Evolutionary conservation across 2,329 filamentous ascomycete species (phyloP).

Genomic region (Boeremia lycopersici): DNA sequence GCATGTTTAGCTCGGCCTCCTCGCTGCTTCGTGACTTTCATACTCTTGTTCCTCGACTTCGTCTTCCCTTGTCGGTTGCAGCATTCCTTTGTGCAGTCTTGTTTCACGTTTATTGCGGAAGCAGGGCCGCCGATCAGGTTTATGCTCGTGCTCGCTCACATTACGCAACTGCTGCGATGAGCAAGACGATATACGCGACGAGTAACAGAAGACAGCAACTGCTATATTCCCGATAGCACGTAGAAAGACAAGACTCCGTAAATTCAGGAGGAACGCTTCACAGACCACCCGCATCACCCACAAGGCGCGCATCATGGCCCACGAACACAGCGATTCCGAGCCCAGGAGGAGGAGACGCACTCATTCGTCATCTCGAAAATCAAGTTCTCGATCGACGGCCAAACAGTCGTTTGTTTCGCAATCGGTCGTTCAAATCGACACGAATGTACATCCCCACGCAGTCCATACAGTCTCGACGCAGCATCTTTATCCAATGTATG

Average conservation of each 20-base stretch:
- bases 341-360: slow-evolving; percentile 9
- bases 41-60: background rate
- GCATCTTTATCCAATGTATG: slow-evolving; percentile 16
- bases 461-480: slow-evolving; percentile 21
- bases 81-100: slow-evolving; percentile 6
- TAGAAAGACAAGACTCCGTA: background rate
- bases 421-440: background rate
- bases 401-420: slow-evolving; percentile 10
- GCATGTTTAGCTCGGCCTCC: slow-evolving; percentile 12
- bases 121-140: background rate
- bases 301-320: slow-evolving; percentile 5
- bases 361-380: slow-evolving; percentile 11
- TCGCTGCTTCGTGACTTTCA: slow-evolving; percentile 6
- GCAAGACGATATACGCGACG: slow-evolving; percentile 3
- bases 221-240: slow-evolving; percentile 13
- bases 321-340: slow-evolving; percentile 13
- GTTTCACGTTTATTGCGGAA: slow-evolving; percentile 5
- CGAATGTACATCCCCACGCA: slow-evolving; percentile 8
- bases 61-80: background rate
- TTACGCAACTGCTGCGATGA: slow-evolving; percentile 17
- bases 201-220: slow-evolving; percentile 11
- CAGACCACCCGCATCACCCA: background rate
- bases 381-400: background rate
- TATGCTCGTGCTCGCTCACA: slow-evolving; percentile 2
- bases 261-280: background rate